Percentiles rank a stretch among this genome's conserved stretches.
Conservation (phyloP, 2,329 filamentous ascomycete species). For the Neonectria punicea region DNA sequence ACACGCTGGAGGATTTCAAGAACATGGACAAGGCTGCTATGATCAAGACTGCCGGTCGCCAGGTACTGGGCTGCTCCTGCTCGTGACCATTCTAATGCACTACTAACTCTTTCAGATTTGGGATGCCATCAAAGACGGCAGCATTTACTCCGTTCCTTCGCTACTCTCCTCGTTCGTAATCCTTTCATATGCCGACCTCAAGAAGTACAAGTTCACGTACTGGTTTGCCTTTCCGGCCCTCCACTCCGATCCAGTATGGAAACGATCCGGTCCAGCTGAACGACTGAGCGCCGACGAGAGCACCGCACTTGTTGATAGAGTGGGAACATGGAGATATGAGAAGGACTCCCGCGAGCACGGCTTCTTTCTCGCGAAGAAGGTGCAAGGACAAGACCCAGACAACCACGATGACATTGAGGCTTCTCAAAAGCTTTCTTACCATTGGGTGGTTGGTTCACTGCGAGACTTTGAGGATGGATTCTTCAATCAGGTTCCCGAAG, state of each 20-base stretch:
- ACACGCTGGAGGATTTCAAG: conserved; percentile 94
- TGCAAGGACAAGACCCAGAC: conserved; percentile 57
- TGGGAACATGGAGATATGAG: conserved; percentile 88
- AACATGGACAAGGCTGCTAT: conserved; percentile 82
- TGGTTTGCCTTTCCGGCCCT: conserved; percentile 97
- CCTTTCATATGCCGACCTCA: conserved; percentile 93
- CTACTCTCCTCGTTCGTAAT: conserved; percentile 89
- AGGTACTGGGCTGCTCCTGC: conserved; percentile 61
- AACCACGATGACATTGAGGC: conserved; percentile 62
- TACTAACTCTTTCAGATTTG: conserved; percentile 74
- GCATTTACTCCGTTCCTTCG: conserved; percentile 94
- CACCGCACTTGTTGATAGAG: conserved; percentile 79
- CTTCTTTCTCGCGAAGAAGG: conserved; percentile 93
- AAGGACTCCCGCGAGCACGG: conserved; percentile 88
- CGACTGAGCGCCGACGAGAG: conserved; percentile 76
- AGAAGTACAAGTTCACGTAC: conserved; percentile 98
- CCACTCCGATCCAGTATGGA: conserved; percentile 89
- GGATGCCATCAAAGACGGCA: conserved; percentile 97
- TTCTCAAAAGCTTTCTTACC: conserved; percentile 65
- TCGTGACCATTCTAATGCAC: not conserved
- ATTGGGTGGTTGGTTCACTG: conserved; percentile 82
- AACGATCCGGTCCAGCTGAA: conserved; percentile 63
- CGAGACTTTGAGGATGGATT: conserved; percentile 87
- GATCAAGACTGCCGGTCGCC: conserved; percentile 81
- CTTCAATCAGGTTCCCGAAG: conserved; percentile 76